Percentiles rank a stretch among this genome's conserved stretches.
These are phyloP conservation scores for Aspergillus jensenii DNA, from an alignment of 2,329 filamentous ascomycete species.

Conservation along the genomic window DNA sequence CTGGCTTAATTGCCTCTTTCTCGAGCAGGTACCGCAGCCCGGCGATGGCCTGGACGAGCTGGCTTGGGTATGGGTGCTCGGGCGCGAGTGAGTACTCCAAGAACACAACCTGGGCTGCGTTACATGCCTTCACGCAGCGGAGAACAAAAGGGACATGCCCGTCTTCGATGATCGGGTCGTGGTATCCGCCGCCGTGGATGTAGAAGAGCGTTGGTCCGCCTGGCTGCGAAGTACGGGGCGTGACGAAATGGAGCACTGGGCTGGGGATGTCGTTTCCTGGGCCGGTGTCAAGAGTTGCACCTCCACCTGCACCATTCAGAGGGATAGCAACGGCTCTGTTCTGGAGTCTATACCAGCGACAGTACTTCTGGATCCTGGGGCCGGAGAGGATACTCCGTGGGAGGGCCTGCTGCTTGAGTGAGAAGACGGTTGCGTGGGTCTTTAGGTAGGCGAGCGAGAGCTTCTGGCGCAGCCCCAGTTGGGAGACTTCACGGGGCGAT, in stretches of 20 bases:
- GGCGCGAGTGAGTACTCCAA: background rate
- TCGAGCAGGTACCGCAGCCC: background rate
- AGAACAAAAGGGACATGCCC: background rate
- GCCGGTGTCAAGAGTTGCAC: background rate
- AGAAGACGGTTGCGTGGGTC: background rate
- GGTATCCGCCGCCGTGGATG: background rate
- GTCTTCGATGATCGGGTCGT: background rate
- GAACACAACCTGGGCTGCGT: background rate
- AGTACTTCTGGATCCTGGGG: background rate
- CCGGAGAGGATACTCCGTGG: background rate
- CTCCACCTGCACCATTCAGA: rapidly evolving
- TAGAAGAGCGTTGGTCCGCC: background rate
- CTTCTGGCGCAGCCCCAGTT: background rate
- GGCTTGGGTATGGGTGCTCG: background rate
- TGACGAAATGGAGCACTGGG: background rate
- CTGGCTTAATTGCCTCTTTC: background rate
- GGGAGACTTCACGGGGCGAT: background rate
- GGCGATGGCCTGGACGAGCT: background rate
- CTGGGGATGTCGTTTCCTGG: background rate
- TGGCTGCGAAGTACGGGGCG: background rate
- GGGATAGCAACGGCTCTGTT: background rate
- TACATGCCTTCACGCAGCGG: background rate
- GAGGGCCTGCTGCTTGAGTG: background rate
- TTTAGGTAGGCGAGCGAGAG: background rate
- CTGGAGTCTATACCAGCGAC: background rate